Conservation (phyloP, 441 rosid genomes). For the Aleurites moluccanus region DNA sequence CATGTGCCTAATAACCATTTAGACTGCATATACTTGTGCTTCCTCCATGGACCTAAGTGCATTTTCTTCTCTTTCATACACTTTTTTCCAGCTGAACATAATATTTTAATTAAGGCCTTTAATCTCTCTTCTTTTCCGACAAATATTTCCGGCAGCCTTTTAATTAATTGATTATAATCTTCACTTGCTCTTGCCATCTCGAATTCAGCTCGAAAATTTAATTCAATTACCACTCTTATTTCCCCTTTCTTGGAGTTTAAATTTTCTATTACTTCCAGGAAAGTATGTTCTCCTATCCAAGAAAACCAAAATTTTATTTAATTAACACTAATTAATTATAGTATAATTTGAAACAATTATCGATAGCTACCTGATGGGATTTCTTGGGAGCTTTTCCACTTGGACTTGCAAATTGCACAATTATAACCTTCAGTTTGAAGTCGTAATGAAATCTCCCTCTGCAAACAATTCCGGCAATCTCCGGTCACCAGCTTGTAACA, state of each 20-base stretch:
- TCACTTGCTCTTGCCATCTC: conserved; percentile 72
- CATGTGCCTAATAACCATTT: conserved; percentile 74
- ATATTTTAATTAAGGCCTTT: conserved; percentile 53
- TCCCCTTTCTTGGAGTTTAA: conserved; percentile 47
- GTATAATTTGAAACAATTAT: neutral
- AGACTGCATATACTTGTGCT: conserved; percentile 82
- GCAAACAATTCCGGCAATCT: conserved; percentile 61
- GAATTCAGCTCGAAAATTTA: conserved; percentile 72
- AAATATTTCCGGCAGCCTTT: conserved; percentile 56
- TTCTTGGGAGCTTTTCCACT: conserved; percentile 70
- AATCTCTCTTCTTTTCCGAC: conserved; percentile 79
- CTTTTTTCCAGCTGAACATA: conserved; percentile 64
- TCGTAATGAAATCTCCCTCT: conserved; percentile 44
- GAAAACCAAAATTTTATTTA: neutral
- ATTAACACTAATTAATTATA: no score
- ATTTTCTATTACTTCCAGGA: conserved; percentile 63
- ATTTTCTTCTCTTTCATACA: conserved; percentile 87
- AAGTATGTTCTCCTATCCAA: conserved; percentile 65
- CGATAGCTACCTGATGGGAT: conserved; percentile 65
- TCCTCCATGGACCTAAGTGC: conserved; percentile 94
- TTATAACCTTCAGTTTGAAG: conserved; percentile 58
- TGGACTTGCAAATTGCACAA: conserved; percentile 64
- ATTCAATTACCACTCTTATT: conserved; percentile 64
- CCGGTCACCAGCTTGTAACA: conserved; percentile 46
- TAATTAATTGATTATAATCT: conserved; percentile 54